Percentiles rank a stretch among this genome's conserved stretches.
Evolutionary conservation across 441 rosid species (phyloP).

Genomic region (Brassica balearica): DNA sequence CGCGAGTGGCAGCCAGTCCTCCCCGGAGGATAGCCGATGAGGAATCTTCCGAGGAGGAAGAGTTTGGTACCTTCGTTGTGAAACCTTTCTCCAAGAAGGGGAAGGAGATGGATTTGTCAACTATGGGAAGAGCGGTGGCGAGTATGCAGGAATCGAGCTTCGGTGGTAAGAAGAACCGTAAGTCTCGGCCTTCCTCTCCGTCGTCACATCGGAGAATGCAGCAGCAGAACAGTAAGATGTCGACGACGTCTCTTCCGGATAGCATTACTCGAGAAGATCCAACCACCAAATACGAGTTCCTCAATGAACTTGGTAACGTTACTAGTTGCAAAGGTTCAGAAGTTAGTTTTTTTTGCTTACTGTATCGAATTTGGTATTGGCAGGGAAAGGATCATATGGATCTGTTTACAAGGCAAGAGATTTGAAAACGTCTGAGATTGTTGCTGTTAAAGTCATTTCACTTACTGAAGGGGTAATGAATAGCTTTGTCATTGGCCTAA

Average conservation of each 20-base stretch:
- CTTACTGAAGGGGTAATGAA: conserved; percentile 83
- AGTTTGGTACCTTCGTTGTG: conserved; percentile 78
- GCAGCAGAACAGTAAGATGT: conserved; percentile 64
- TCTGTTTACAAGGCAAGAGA: conserved; percentile 99
- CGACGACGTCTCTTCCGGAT: conserved; percentile 88
- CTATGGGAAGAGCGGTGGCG: conserved; percentile 91
- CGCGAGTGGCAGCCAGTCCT: conserved; percentile 44
- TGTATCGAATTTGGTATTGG: conserved; percentile 26
- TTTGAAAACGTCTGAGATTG: conserved; percentile 95
- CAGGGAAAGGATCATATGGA: conserved; percentile 99
- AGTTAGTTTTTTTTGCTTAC: not conserved
- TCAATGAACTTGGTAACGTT: conserved; percentile 85
- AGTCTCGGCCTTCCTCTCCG: conserved; percentile 48
- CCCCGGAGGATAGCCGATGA: conserved; percentile 47
- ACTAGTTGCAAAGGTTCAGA: not conserved
- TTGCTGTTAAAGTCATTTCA: conserved; percentile 96
- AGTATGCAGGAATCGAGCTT: conserved; percentile 68
- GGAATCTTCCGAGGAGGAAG: conserved; percentile 50
- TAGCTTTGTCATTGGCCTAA: conserved; percentile 24
- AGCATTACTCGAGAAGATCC: conserved; percentile 91
- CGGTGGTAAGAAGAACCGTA: conserved; percentile 69
- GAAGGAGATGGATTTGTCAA: conserved; percentile 53
- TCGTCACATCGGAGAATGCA: conserved; percentile 49
- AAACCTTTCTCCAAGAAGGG: conserved; percentile 51
- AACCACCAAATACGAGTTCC: conserved; percentile 87